Evolutionary conservation across 805 yeast genomes (phyloP).

Genomic region (Candida michaelii): DNA sequence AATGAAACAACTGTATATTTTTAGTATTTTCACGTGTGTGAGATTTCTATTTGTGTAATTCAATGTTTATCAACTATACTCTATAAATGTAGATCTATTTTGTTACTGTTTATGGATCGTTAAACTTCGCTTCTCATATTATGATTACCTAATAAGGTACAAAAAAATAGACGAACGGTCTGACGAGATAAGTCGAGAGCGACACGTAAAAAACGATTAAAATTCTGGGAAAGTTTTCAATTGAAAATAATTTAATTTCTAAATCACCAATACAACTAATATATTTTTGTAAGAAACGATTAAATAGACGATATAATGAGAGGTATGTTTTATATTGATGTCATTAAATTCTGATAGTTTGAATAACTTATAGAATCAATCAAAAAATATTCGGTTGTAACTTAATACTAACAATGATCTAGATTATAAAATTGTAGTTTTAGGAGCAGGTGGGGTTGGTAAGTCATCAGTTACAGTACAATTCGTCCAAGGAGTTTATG

Average conservation of each 20-base stretch:
- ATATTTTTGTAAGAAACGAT: background rate
- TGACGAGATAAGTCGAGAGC: constrained; percentile 4
- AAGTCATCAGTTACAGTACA: constrained; percentile 92
- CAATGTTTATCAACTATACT: too few species aligned
- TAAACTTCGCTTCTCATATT: too few species aligned
- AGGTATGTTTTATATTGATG: constrained; percentile 20
- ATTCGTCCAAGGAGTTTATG: constrained; percentile 85
- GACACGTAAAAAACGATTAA: constrained; percentile 12
- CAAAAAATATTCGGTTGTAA: background rate
- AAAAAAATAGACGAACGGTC: constrained; percentile 7
- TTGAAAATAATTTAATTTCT: background rate
- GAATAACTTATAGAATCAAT: background rate
- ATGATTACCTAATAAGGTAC: constrained; percentile 7
- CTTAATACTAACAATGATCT: constrained; percentile 9
- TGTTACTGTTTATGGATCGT: too few species aligned
- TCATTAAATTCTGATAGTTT: too few species aligned
- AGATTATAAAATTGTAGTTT: constrained; percentile 87
- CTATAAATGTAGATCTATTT: too few species aligned
- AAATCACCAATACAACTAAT: background rate
- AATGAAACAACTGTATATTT: too few species aligned
- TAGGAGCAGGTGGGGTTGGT: constrained; percentile 98
- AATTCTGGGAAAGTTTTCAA: constrained; percentile 1
- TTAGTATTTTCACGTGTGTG: too few species aligned
- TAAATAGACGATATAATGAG: constrained; percentile 13
- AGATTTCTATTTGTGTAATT: too few species aligned